phyloP scores from a whole-genome alignment of 2,329 filamentous ascomycete genomes.

The Colletotrichum lupini region DNA sequence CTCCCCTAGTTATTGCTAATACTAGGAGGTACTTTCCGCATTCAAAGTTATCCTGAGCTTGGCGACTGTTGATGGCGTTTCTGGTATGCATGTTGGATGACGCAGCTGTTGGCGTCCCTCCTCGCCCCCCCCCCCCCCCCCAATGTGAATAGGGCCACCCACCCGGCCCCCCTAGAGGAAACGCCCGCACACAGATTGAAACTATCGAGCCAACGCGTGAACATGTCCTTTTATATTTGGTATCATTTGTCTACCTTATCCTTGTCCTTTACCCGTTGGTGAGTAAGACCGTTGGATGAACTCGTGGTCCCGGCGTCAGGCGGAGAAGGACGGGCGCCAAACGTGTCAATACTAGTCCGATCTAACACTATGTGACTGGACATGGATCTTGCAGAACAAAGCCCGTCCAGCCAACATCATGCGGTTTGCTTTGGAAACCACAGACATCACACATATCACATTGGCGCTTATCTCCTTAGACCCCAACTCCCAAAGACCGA shows the following conservation, averaged over 20 bases:
- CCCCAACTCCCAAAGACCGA: no score
- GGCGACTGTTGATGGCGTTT: neutral
- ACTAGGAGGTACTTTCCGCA: no score
- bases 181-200: neutral
- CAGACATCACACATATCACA: neutral
- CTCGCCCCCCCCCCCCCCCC: no score
- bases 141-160: neutral
- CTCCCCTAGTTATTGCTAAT: no score
- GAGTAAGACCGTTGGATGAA: neutral
- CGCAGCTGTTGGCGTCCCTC: neutral
- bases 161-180: neutral
- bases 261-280: neutral
- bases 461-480: neutral
- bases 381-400: neutral
- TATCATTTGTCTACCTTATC: neutral
- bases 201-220: neutral
- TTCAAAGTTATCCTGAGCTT: neutral
- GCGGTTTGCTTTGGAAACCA: neutral
- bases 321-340: neutral
- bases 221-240: neutral
- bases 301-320: neutral
- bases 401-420: neutral
- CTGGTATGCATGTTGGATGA: neutral
- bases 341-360: neutral
- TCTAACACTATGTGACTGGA: neutral